Percentiles rank a stretch among this genome's conserved stretches.
phyloP scores from a whole-genome alignment of 257 asterid genomes.

The Thymus quinquecostatus region DNA sequence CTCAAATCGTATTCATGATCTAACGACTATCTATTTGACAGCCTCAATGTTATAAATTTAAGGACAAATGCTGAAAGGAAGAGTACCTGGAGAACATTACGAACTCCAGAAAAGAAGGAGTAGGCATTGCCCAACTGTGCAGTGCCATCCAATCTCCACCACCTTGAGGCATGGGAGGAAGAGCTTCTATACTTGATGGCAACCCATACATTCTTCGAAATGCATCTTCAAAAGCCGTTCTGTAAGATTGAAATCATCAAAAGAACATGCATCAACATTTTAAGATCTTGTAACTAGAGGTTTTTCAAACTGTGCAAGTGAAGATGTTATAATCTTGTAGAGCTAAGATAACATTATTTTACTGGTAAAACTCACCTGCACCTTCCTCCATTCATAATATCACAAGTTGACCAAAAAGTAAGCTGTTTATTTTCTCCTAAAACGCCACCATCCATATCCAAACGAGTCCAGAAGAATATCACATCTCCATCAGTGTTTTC shows the following conservation, averaged over 20 bases:
- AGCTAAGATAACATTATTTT: background rate
- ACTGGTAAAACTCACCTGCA: constrained; percentile 71
- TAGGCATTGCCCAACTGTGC: constrained; percentile 99
- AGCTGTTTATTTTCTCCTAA: constrained; percentile 64
- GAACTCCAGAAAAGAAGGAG: constrained; percentile 90
- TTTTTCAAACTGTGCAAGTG: constrained; percentile 8
- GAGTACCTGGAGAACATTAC: constrained; percentile 90
- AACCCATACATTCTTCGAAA: constrained; percentile 87
- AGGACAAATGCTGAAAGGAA: constrained; percentile 12
- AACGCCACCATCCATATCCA: constrained; percentile 72
- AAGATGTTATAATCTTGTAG: background rate
- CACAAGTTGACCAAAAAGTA: constrained; percentile 98
- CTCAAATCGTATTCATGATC: too few species aligned
- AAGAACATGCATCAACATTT: constrained; percentile 20
- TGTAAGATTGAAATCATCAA: constrained; percentile 38
- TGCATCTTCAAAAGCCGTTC: constrained; percentile 79
- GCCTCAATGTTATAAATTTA: constrained; percentile 17
- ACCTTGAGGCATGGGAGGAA: constrained; percentile 98
- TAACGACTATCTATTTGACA: constrained; percentile 15
- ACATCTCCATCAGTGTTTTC: constrained; percentile 78
- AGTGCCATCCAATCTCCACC: constrained; percentile 91
- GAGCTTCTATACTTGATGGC: constrained; percentile 80
- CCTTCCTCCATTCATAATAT: constrained; percentile 89
- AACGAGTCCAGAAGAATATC: constrained; percentile 79
- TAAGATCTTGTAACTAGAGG: constrained; percentile 15